Base-by-base conservation (phyloP, 768 basidiomycete genomes). In the Coprinopsis marcescibilis region DNA sequence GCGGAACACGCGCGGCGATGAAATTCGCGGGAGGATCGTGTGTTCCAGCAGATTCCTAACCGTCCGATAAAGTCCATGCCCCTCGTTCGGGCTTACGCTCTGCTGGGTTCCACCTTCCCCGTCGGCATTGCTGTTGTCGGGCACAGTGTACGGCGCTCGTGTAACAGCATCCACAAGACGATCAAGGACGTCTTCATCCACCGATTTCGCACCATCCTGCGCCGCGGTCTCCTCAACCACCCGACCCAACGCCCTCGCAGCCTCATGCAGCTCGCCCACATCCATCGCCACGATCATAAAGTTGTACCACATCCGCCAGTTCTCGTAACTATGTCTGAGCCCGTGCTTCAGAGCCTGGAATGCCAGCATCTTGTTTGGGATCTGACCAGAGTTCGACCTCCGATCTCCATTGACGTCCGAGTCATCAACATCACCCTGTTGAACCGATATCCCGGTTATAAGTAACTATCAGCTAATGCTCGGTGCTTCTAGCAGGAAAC, bases 241-340 rank as follows among this genome's bases (percentile, higher is more conserved):
- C 2, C 92, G 83, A 0, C 76, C 75, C 17, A 91, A 72, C 0
- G 94, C 95, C 30, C 89, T 83, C 49, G 81, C 83, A 0, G 91
- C 84, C 60, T 99, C 95, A 1, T 80, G 72, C 40, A 97, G 74
- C 60, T 98, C 93, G 5, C 94, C 95, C 15, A 97, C 87, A 54
- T 97, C 92, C 64, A 96, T 73, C 3, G 89, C 77, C 21, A 98
- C 84, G 58, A 96, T 72, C 85, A 90, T 93, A 71, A 93, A 98
- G 70, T 99, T 99, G 51, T 76, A 75, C 96, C 96, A 99, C 88
- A 99, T 94, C 15, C 91, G 79, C 94, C 95, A 98, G 59, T 92
- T 94, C 21, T 89, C 83, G 61, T 91, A 88, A 40, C 79, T 78
- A 63, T 77, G 80, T 55, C 82, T 83, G 50, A 98, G 75, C 1